Base-by-base conservation (phyloP, 2,329 filamentous ascomycete species). In the Aspergillus fumigatus region DNA sequence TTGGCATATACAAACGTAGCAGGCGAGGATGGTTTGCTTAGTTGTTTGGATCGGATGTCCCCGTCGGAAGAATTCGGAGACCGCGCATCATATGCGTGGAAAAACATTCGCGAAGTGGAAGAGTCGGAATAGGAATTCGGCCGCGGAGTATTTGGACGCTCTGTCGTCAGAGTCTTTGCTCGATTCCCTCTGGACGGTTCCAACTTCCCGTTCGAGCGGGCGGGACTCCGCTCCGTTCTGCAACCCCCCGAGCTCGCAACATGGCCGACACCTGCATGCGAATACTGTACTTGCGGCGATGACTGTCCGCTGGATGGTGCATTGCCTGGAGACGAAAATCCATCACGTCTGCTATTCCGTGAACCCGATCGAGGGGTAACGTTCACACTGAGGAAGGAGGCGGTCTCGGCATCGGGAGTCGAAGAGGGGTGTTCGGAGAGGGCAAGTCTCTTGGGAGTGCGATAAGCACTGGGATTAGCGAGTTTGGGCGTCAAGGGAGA, bases 31-130 rank as follows among this genome's bases (percentile, higher is more conserved):
- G 61, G 54, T 55, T 70, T 72, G 27, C 51, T 59, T 35, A 61
- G 62, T 21, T 62, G 55, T 50, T 65, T 66, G 21, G 67, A 62
- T 41, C 68, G 67, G 55, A 59, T 52, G 35, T 73, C 72, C 26
- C 61, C 48, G 25, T 76, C 72, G 3, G 70, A 69, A n/a, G 75
- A 76, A 32, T 75, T 75, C 27, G 76, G 62, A 23, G 78, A 74
- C 64, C 83, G 87, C 41, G 83, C 88, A 64, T 96, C 90, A 70
- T 87, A 90, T 27, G 92, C 94, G 71, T 95, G 92, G 72, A 99
- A 97, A 81, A 97, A 97, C 77, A 91, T 93, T 53, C 87, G 75
- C 21, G 72, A 67, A 4, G 67, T 70, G 17, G 70, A 61, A 5
- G 70, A 59, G 45, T 70, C 75, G 54, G 63, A 72, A 52, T 68